A percentile compares a stretch with the other conserved stretches of the same genome.
Evolutionary conservation across 2,329 filamentous ascomycete species (phyloP).

Genomic region (Fusarium cyanostomum): DNA sequence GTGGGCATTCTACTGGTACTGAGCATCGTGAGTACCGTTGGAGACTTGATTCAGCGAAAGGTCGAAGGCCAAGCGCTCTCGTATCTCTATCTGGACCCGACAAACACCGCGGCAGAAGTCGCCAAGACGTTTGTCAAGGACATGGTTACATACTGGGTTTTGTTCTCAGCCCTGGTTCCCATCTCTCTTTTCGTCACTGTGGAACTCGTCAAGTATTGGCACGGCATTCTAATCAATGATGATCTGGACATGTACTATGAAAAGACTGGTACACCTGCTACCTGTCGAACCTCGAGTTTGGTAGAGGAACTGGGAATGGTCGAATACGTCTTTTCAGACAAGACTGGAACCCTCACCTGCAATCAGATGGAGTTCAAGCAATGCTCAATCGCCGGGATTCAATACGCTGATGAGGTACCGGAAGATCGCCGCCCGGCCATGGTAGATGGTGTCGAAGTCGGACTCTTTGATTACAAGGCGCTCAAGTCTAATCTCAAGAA

Average conservation of each 20-base stretch:
- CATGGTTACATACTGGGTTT: constrained; percentile 97
- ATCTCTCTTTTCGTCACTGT: constrained; percentile 98
- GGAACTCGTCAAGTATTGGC: constrained; percentile 97
- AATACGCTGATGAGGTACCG: constrained; percentile 91
- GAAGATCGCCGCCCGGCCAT: constrained; percentile 86
- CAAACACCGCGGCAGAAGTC: constrained; percentile 63
- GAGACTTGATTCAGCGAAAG: constrained; percentile 83
- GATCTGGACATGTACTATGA: constrained; percentile 99
- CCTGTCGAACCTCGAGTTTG: constrained; percentile 93
- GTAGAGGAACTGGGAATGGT: constrained; percentile 98
- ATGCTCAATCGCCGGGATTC: constrained; percentile 90
- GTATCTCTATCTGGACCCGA: constrained; percentile 76
- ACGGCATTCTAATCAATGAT: constrained; percentile 96
- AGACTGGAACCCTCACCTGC: constrained; percentile 96
- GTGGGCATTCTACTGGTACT: constrained; percentile 84
- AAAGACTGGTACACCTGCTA: constrained; percentile 92
- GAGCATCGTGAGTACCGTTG: constrained; percentile 89
- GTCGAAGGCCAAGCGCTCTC: constrained; percentile 68
- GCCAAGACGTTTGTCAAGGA: constrained; percentile 89
- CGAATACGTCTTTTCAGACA: constrained; percentile 98
- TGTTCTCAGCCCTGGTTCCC: constrained; percentile 95
- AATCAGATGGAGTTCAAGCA: constrained; percentile 99
- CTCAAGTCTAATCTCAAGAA: constrained; percentile 74
- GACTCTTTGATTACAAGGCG: constrained; percentile 84
- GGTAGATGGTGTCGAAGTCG: constrained; percentile 80